A percentile compares a stretch with the other conserved stretches of the same genome.
Evolutionary conservation across 163 green algal species (phyloP).

Genomic region (Chlorella variabilis): DNA sequence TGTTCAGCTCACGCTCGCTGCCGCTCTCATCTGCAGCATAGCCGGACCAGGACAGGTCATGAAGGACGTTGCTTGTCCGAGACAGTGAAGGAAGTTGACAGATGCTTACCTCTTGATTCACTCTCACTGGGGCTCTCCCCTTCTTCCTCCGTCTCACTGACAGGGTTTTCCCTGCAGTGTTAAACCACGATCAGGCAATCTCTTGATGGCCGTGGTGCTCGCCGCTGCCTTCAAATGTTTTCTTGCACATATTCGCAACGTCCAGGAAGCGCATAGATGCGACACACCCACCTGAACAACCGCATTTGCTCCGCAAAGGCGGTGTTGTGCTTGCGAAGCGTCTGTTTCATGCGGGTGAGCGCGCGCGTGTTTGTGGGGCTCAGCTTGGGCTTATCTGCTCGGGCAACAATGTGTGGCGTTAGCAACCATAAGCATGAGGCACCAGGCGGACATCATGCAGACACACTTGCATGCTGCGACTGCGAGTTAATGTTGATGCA

Average conservation of each 20-base stretch:
- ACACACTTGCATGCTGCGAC: background rate
- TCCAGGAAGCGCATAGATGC: background rate
- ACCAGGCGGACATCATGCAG: too few species aligned
- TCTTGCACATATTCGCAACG: background rate
- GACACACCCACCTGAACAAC: slow-evolving; percentile 55
- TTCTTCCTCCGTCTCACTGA: slow-evolving; percentile 37
- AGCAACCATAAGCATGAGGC: too few species aligned
- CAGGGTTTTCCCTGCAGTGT: slow-evolving; percentile 59
- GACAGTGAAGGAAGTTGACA: background rate
- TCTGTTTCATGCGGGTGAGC: slow-evolving; percentile 97
- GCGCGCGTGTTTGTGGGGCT: slow-evolving; percentile 78
- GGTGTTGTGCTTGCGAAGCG: slow-evolving; percentile 94
- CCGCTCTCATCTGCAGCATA: background rate
- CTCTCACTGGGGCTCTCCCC: slow-evolving; percentile 20
- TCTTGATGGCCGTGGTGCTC: background rate
- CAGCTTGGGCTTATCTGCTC: slow-evolving; percentile 94
- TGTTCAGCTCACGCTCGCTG: slow-evolving; percentile 19
- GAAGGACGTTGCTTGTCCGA: background rate
- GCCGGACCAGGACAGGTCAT: background rate
- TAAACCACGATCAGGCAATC: background rate
- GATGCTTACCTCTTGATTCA: background rate
- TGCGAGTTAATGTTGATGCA: background rate
- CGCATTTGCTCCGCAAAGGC: slow-evolving; percentile 78
- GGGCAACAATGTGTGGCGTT: too few species aligned
- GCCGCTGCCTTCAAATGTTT: background rate